Conservation (phyloP, 139 green algal species). For the Edaphochlamys debaryana region DNA sequence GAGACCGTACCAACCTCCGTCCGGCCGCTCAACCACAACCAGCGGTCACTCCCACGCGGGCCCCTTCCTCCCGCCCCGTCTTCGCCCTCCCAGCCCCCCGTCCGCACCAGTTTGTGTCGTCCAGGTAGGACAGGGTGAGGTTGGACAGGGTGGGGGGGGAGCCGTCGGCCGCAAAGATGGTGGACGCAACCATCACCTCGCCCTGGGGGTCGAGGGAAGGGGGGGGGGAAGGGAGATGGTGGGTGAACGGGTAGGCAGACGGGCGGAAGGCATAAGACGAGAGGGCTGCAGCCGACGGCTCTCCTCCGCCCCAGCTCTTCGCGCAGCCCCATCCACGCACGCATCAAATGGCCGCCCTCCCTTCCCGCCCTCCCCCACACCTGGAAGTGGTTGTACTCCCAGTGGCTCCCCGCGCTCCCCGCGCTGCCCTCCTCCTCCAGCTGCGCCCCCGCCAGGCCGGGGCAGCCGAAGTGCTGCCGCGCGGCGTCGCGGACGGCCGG, state of each 20-base stretch:
- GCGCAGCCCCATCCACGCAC: background rate
- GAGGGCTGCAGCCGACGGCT: background rate
- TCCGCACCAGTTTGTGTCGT: slow-evolving; percentile 10
- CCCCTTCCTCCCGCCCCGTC: too few species aligned
- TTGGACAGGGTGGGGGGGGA: slow-evolving; percentile 51
- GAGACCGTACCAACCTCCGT: too few species aligned
- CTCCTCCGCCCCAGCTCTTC: background rate
- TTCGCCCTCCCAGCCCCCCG: too few species aligned
- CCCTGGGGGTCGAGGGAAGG: slow-evolving; percentile 32
- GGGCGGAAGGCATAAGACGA: background rate
- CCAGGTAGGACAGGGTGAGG: slow-evolving; percentile 66
- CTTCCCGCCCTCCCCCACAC: too few species aligned
- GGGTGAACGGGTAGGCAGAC: background rate
- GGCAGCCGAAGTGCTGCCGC: slow-evolving; percentile 71
- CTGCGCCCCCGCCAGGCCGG: slow-evolving; percentile 58
- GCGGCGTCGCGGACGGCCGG: slow-evolving; percentile 45
- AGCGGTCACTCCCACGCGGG: too few species aligned
- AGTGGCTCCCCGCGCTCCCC: slow-evolving; percentile 70
- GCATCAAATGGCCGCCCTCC: too few species aligned
- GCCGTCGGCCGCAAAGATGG: slow-evolving; percentile 49
- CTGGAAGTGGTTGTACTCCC: slow-evolving; percentile 68
- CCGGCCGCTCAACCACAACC: too few species aligned
- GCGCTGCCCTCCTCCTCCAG: slow-evolving; percentile 73
- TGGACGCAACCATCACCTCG: slow-evolving; percentile 71
- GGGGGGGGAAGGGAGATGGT: background rate